Conservation (phyloP, 2,329 filamentous ascomycete genomes). For the Talaromyces pinophilus region DNA sequence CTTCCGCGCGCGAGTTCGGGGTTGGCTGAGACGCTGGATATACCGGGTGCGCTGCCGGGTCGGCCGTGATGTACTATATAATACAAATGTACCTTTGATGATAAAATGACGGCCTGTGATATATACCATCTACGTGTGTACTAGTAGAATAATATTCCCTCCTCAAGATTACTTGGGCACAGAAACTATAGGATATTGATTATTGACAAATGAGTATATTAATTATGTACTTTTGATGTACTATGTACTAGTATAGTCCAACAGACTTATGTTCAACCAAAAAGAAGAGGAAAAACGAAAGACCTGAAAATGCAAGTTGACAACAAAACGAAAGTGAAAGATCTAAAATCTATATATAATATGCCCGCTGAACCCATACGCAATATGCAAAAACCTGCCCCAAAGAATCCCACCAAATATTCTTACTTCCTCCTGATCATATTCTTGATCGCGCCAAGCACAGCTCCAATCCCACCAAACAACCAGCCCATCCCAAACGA, state of each 20-base stretch:
- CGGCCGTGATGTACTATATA: constrained; percentile 1
- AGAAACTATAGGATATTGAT: not conserved
- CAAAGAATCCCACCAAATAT: too few relatives aligned
- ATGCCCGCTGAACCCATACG: constrained; percentile 1
- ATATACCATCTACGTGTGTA: not conserved
- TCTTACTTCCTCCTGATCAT: not conserved
- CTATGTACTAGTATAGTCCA: not conserved
- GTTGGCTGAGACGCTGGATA: constrained; percentile 40
- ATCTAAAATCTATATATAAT: constrained; percentile 2
- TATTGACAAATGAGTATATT: not conserved
- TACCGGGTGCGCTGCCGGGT: constrained; percentile 44
- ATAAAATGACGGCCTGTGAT: constrained; percentile 1
- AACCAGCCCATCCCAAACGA: constrained; percentile 66
- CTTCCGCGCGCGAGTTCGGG: constrained; percentile 36
- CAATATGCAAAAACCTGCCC: not conserved
- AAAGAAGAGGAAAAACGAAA: not conserved
- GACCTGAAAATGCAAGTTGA: not conserved
- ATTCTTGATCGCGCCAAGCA: constrained; percentile 31
- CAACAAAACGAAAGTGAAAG: not conserved
- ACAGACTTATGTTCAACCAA: not conserved
- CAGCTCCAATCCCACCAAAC: constrained; percentile 52
- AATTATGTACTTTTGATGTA: not conserved
- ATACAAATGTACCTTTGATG: not conserved
- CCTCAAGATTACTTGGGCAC: not conserved
- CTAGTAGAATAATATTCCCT: not conserved